Evolutionary conservation across 2,329 filamentous ascomycete species (phyloP), one percentile per base, ranked within the genome.

Genomic region (Cytospora leucostoma): DNA sequence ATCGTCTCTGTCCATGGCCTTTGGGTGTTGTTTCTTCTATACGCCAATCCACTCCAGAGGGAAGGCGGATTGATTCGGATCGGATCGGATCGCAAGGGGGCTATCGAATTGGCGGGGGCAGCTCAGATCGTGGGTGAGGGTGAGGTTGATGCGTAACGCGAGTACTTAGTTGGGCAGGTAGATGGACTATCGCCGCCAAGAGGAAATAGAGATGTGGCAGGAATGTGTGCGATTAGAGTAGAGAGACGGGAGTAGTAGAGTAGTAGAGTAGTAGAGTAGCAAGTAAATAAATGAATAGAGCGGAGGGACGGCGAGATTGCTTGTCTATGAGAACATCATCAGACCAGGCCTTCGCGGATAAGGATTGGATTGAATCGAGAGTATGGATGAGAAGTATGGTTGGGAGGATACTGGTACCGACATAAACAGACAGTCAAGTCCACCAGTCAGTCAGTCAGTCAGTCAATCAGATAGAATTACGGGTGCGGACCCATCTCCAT

Each of bases 1-100:
- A 55, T 38, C 65, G 59, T 61, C 65, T n/a, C 62, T 65, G 47
- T 68, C 66, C 70, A 71, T 71, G 49, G 62, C 67, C 61, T 58
- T 32, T 35, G 32, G 4, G 21, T 1, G 15, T 53, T 21, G 32
- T 7, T 17, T 61, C 12, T 32, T 35, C 21, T 40, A 55, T 13
- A 44, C 51, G 21, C 21, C 19, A 33, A 32, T 6, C 7, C 35
- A 19, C 7, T 19, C 27, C 35, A 40, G 13, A 32, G 21, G 34
- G 10, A 37, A 44, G 17, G 10, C 13, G 10, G 19, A 8, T 4
- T 27, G 27, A 4, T 3, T 27, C 4, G 27, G 27, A 27, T 27
- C 4, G 27, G 27, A n/a, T n/a, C 15, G 40, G 7, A 10, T 44
- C 1, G 17, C 40, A 8, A 19, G 10, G 6, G n/a, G 40, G 7